Conservation (phyloP, 2,329 filamentous ascomycete genomes). For the Alternaria brassicae region DNA sequence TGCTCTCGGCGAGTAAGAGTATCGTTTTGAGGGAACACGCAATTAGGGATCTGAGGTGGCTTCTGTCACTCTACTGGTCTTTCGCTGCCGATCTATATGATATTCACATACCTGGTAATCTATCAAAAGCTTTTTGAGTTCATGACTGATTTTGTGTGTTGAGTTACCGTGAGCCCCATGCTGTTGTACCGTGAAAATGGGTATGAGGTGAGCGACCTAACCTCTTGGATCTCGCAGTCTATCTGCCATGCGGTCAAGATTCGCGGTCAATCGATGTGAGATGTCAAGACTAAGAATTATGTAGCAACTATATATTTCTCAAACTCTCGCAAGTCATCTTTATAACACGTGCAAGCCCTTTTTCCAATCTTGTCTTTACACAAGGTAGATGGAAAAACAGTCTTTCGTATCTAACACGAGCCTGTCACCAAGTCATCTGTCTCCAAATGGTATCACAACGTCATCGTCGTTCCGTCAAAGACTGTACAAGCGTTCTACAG, state of each 20-base stretch:
- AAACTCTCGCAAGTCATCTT: background rate
- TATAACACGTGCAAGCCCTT: background rate
- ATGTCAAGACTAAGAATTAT: background rate
- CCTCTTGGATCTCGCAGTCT: background rate
- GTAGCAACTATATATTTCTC: background rate
- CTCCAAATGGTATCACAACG: background rate
- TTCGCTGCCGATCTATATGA: conserved; percentile 8
- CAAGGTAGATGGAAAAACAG: background rate
- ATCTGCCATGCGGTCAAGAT: background rate
- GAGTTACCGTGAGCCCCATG: background rate
- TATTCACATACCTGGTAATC: conserved; percentile 17
- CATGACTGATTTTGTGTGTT: background rate
- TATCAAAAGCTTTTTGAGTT: conserved; percentile 14
- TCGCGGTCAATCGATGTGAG: background rate
- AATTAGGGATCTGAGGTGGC: background rate
- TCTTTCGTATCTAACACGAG: background rate
- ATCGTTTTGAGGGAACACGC: background rate
- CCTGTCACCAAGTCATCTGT: background rate
- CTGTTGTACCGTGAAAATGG: background rate
- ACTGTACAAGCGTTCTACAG: background rate
- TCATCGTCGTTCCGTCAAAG: background rate
- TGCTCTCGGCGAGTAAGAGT: conserved; percentile 2
- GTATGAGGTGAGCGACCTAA: too few species aligned
- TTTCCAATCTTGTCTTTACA: background rate
- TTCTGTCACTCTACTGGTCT: background rate